Percentiles rank a stretch among this genome's conserved stretches.
These are phyloP conservation scores for Sicyos baderoa DNA, from an alignment of 306 rosid genomes.

Conservation along the genomic window DNA sequence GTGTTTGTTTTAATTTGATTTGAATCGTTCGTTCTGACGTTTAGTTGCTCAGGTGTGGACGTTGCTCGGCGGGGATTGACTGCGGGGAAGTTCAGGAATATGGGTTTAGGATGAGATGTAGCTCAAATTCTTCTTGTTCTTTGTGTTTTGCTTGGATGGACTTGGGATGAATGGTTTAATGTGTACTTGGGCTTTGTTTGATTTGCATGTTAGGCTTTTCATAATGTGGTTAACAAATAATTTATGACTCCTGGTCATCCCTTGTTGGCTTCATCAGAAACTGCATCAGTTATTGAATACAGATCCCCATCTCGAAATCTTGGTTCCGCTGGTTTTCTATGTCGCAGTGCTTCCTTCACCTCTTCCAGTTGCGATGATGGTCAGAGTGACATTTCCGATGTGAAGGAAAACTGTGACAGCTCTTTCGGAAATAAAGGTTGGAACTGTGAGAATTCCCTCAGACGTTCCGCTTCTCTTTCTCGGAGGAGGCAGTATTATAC, in stretches of 20 bases:
- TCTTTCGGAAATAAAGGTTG: constrained; percentile 29
- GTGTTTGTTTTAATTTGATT: neutral
- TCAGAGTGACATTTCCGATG: constrained; percentile 22
- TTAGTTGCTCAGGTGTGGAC: too few relatives aligned
- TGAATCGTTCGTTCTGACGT: neutral
- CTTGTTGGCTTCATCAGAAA: constrained; percentile 39
- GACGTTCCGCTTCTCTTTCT: constrained; percentile 12
- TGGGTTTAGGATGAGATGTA: constrained; percentile 13
- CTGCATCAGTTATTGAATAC: constrained; percentile 22
- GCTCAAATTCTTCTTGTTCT: constrained; percentile 5
- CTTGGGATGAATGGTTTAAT: constrained; percentile 14
- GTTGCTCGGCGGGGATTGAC: neutral
- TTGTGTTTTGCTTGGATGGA: constrained; percentile 17
- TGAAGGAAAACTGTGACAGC: constrained; percentile 21
- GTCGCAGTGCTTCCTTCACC: constrained; percentile 29
- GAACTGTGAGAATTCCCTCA: constrained; percentile 18
- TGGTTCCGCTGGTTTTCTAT: constrained; percentile 24
- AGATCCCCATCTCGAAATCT: constrained; percentile 26
- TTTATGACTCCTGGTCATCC: constrained; percentile 61
- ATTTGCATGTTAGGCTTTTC: constrained; percentile 22
- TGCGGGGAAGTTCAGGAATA: neutral
- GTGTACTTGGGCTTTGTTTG: neutral
- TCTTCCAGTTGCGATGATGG: constrained; percentile 26
- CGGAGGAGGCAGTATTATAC: constrained; percentile 22
- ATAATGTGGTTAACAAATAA: constrained; percentile 34